Base-by-base conservation (phyloP, 805 yeast species). In the Ogataea ganodermae region DNA sequence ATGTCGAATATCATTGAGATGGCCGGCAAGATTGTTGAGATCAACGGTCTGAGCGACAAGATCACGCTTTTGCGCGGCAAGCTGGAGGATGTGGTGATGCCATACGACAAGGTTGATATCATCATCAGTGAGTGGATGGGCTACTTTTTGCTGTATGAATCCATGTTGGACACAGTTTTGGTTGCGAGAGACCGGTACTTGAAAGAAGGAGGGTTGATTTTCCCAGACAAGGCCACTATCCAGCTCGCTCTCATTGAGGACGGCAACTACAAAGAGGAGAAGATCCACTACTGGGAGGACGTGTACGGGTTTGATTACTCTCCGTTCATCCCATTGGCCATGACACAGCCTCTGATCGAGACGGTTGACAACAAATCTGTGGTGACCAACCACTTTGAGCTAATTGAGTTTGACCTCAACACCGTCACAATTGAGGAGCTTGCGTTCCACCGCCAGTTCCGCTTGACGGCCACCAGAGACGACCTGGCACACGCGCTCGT, bases 111-210 rank as follows among this genome's bases (percentile, higher is more conserved):
- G 65, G 99, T 94, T 46, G 99, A 94, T 66, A 92, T 94, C 59
- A 94, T 94, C 57, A 84, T 94, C 51, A 84, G 94, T 54, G 99
- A 94, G 70, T 94, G 99, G 99, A 94, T 94, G 99, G 99, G 99
- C 14, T 94, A 94, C 69, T 94, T 94, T 63, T 70, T 95, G 58
- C 76, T 95, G 47, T 94, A 92, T 66, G 99, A 94, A 76, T 88
- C 96, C 51, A 94, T 94, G 99, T 78, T 94, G 67, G 98, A 94
- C 69, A 89, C 98, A 22, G 99, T 94, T 22, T 73, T 94, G 57
- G 81, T 80, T 58, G 99, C 99, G 28, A 81, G 99, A 71, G 99
- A 94, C 71, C 82, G 78, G 66, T 95, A 90, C 68, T 74, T 88
- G 48, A 82, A 73, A 35, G 75, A 78, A 60, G 96, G 88, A 42